Evolutionary conservation across 2,329 filamentous ascomycete genomes (phyloP).

Genomic region (Aureobasidium sp.): DNA sequence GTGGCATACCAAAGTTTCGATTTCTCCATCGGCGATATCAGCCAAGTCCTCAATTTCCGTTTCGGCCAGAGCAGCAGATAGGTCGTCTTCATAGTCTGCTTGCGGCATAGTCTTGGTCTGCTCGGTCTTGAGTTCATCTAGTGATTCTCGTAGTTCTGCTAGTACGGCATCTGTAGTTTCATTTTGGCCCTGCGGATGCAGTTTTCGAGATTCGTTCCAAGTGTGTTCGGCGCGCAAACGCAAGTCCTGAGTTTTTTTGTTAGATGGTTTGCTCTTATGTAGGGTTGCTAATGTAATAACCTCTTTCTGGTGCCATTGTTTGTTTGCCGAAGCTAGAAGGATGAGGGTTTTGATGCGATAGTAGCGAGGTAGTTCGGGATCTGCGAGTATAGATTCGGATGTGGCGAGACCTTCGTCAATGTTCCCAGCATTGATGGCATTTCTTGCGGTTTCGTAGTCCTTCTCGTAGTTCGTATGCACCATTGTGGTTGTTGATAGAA

Average conservation of each 20-base stretch:
- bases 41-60: slow-evolving; percentile 4
- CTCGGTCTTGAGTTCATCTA: neutral
- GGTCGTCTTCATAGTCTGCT: neutral
- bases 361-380: slow-evolving; percentile 8
- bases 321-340: neutral
- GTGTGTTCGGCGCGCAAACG: neutral
- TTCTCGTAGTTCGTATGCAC: neutral
- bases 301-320: slow-evolving; percentile 4
- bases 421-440: neutral
- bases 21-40: slow-evolving; percentile 1
- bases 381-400: neutral
- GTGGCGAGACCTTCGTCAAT: neutral
- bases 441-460: neutral
- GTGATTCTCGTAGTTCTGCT: neutral
- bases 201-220: neutral
- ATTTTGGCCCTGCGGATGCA: neutral
- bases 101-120: neutral
- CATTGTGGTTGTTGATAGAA: neutral
- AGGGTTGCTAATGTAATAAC: neutral
- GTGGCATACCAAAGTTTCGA: neutral
- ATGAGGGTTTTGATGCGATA: slow-evolving; percentile 4
- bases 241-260: neutral
- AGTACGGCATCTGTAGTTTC: neutral
- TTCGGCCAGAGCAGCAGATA: slow-evolving; percentile 1
- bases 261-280: neutral